Evolutionary conservation across 2,329 filamentous ascomycete species (phyloP), one percentile per base, ranked within the genome.

Genomic region (Penicillium sp.): DNA sequence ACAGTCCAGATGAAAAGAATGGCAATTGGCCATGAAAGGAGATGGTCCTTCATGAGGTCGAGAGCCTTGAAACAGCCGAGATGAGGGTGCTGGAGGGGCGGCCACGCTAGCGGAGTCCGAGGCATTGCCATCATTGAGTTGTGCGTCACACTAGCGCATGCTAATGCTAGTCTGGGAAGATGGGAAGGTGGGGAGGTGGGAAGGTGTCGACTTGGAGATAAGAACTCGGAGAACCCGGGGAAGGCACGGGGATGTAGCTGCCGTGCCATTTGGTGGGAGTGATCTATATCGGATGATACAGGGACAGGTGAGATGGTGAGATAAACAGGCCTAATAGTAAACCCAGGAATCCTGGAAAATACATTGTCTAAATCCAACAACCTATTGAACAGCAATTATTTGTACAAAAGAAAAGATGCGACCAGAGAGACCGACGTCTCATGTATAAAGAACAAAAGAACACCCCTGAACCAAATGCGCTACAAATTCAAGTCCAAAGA

Each of bases 381-480:
- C 7, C 17, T 13, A 29, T 7, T 20, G 17, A 59, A 44, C 18
- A 49, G 50, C 46, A 41, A 46, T 32, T 39, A 40, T 43, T 36
- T 51, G 42, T 56, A 59, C 51, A 56, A 32, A 56, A 44, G 40
- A 52, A 51, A 57, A 49, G 24, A 41, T 49, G 24, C 18, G 21
- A 36, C 29, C 15, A 15, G 17, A 40, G 44, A 55, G 42, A 49
- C 15, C 27, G 24, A 32, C 17, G 33, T 50, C 49, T 42, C 41
- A 40, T 49, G 39, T 44, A 54, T 46, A 43, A 27, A 33, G 29
- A 34, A 49, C 37, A 33, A 45, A 36, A 45, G 42, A 53, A 26
- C 55, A 52, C 61, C 56, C 60, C 61, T n/a, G 40, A 54, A 40
- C 51, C 30, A 63, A n/a, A n/a, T 63, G 60, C 60, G 59, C 32